These are phyloP conservation scores for Tulasnella sp. DNA, from an alignment of 768 basidiomycete species.

Conservation along the genomic window DNA sequence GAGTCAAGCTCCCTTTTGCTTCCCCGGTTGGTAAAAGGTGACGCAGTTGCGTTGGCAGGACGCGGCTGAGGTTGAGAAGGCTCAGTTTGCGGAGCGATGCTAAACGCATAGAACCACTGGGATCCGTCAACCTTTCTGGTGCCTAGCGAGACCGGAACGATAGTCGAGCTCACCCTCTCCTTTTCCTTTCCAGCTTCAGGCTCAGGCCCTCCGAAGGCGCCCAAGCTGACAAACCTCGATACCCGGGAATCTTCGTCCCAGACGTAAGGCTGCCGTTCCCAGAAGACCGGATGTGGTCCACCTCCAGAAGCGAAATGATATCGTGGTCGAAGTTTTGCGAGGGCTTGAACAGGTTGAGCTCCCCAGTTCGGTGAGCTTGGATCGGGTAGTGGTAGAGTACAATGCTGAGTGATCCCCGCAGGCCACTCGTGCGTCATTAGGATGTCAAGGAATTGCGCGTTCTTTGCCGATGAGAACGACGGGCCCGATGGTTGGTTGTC, in stretches of 20 bases:
- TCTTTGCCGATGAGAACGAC: not conserved
- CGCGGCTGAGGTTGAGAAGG: slow-evolving; percentile 27
- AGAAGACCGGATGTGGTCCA: slow-evolving; percentile 63
- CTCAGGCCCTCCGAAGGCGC: slow-evolving; percentile 61
- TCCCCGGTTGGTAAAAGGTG: slow-evolving; percentile 19
- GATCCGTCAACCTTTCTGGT: not conserved
- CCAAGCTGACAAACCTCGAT: slow-evolving; percentile 75
- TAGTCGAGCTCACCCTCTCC: slow-evolving; percentile 51
- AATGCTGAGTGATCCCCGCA: slow-evolving; percentile 46
- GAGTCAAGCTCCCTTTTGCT: slow-evolving; percentile 18
- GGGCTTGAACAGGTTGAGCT: slow-evolving; percentile 43
- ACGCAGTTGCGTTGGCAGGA: slow-evolving; percentile 50
- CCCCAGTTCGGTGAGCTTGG: slow-evolving; percentile 31
- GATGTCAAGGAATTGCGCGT: slow-evolving; percentile 49
- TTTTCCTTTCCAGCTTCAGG: slow-evolving; percentile 51
- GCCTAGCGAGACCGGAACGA: not conserved
- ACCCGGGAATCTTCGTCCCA: slow-evolving; percentile 61
- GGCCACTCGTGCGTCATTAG: slow-evolving; percentile 77
- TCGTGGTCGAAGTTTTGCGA: slow-evolving; percentile 47
- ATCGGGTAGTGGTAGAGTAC: slow-evolving; percentile 40
- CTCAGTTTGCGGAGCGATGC: slow-evolving; percentile 46
- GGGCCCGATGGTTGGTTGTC: slow-evolving; percentile 7
- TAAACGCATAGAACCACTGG: slow-evolving; percentile 98
- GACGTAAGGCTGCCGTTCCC: slow-evolving; percentile 88
- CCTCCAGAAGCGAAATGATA: slow-evolving; percentile 74